Base-by-base conservation (phyloP, 2,329 filamentous ascomycete genomes). In the Orbilia oligospora region DNA sequence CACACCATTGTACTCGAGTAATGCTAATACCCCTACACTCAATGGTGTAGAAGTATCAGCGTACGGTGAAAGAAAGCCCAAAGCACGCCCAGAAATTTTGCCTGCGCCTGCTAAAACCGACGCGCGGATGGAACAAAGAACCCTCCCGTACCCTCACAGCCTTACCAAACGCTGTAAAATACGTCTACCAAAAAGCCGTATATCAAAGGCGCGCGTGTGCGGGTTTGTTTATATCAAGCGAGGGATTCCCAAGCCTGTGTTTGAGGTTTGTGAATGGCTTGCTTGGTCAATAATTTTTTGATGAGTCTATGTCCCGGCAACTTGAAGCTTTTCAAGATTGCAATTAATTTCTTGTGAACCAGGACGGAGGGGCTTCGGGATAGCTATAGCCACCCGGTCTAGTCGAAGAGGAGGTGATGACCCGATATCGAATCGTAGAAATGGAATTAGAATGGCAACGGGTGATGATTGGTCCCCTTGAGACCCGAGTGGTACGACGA, bases 1-100 rank as follows among this genome's bases (percentile, higher is more conserved):
- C 44, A 48, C 75, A 80, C 71, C 77, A 68, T 72, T 64, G 51
- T 53, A 9, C 24, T 33, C 30, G 30, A 65, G n/a, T 38, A 6
- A 27, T 75, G 80, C 38, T 36, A 68, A 41, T 44, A 66, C 41
- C 36, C 41, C 56, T 64, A 71, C 66, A 70, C 71, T 38, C 24
- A 41, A 38, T 46, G 20, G 56, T 63, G 65, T 63, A 65, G 24
- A 44, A 63, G 68, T 48, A 53, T 36, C 33, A 51, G 44, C 46
- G 41, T 41, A 71, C 27, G 38, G 80, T 79, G 80, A 80, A 81
- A 77, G n/a, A 61, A 64, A 49, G n/a, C 55, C 72, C 70, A 81
- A 81, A 81, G 76, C 81, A 82, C 82, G 83, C 81, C 82, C 82
- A 81, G 65, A 70, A 58, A n/a, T n/a, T 18, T 46, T 46, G 72